Evolutionary conservation across 805 yeast species (phyloP).

Genomic region (Candida ulmi): DNA sequence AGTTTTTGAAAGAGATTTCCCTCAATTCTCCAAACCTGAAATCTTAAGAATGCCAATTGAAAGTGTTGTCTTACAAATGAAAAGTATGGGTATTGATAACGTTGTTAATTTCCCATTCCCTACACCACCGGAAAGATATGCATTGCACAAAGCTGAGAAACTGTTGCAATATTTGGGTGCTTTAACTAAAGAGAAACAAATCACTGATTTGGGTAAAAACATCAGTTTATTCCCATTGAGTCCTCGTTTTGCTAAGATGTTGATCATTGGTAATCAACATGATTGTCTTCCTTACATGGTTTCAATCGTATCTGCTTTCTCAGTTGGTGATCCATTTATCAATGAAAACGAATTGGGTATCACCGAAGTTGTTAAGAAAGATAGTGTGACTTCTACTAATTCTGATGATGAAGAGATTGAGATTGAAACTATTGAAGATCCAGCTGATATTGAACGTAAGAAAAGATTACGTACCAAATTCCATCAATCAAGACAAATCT

Average conservation of each 20-base stretch:
- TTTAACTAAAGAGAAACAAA: conserved; percentile 40
- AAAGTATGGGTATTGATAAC: conserved; percentile 92
- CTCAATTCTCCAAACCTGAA: conserved; percentile 82
- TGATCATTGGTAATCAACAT: conserved; percentile 81
- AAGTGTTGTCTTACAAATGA: conserved; percentile 93
- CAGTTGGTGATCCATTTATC: conserved; percentile 90
- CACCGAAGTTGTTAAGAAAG: conserved; percentile 11
- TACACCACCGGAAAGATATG: conserved; percentile 71
- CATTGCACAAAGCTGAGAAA: conserved; percentile 61
- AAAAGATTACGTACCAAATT: conserved; percentile 45
- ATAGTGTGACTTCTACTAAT: too few species aligned
- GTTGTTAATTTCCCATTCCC: conserved; percentile 94
- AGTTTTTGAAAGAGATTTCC: conserved; percentile 79
- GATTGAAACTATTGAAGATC: conserved; percentile 27
- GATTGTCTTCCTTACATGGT: conserved; percentile 84
- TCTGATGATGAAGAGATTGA: conserved; percentile 28
- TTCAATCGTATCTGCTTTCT: conserved; percentile 84
- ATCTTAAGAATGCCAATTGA: conserved; percentile 94
- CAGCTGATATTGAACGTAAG: conserved; percentile 28
- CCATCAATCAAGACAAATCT: conserved; percentile 51
- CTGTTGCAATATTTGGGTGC: conserved; percentile 77
- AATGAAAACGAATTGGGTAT: conserved; percentile 71
- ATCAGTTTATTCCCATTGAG: conserved; percentile 92
- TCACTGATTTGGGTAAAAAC: conserved; percentile 75
- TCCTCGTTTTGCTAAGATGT: conserved; percentile 89